phyloP scores from a whole-genome alignment of 2,329 filamentous ascomycete genomes.

The Colletotrichum neosansevieriae region DNA sequence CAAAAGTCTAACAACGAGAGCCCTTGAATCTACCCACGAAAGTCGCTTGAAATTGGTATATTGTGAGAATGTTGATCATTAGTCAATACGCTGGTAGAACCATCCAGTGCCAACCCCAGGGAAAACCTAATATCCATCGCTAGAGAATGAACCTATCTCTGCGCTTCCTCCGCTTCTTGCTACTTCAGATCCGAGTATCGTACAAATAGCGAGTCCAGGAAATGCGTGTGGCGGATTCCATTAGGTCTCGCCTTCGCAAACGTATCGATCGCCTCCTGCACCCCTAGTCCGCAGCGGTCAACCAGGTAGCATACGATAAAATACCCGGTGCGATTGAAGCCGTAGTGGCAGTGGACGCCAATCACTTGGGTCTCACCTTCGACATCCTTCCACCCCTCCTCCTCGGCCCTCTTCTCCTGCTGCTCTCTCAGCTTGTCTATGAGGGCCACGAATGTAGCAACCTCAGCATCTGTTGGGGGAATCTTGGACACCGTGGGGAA shows the following conservation, averaged over 20 bases:
- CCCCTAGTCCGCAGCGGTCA: constrained; percentile 77
- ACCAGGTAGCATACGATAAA: constrained; percentile 93
- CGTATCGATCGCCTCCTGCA: constrained; percentile 82
- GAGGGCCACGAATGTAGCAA: constrained; percentile 65
- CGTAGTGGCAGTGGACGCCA: constrained; percentile 95
- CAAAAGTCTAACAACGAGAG: too few relatives aligned
- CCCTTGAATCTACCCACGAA: too few relatives aligned
- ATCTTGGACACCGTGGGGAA: constrained; percentile 94
- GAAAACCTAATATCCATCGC: not conserved
- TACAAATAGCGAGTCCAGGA: constrained; percentile 85
- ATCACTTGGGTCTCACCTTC: constrained; percentile 64
- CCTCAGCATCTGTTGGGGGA: constrained; percentile 73
- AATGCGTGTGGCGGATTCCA: constrained; percentile 91
- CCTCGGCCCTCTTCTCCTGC: constrained; percentile 60
- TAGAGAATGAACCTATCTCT: not conserved
- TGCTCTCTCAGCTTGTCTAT: constrained; percentile 71
- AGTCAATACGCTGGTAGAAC: too few relatives aligned
- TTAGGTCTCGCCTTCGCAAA: constrained; percentile 81
- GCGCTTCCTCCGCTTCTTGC: constrained; percentile 2
- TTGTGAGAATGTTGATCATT: too few relatives aligned
- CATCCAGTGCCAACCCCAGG: not conserved
- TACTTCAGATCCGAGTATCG: constrained; percentile 69
- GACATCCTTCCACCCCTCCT: constrained; percentile 55
- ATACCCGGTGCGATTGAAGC: constrained; percentile 94
- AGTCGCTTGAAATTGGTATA: too few relatives aligned